Percentiles rank a stretch among this genome's conserved stretches.
Conservation (phyloP, 257 asterid species). For the Scutellaria minor region DNA sequence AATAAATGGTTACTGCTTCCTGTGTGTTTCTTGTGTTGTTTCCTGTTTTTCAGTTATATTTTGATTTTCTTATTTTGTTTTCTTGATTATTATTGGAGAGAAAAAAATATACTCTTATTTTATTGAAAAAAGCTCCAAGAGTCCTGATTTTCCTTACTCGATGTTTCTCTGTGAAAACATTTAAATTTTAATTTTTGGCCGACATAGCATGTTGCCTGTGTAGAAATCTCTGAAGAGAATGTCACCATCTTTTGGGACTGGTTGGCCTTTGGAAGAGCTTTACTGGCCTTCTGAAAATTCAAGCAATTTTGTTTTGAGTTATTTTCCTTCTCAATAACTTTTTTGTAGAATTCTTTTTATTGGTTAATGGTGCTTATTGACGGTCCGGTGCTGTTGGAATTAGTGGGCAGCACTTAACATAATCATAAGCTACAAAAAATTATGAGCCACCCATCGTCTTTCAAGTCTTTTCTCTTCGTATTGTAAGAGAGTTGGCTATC, state of each 20-base stretch:
- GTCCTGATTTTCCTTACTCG: background rate
- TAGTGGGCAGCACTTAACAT: slow-evolving; percentile 14
- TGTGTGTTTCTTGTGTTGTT: slow-evolving; percentile 5
- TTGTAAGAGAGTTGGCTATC: background rate
- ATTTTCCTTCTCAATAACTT: background rate
- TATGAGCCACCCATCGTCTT: background rate
- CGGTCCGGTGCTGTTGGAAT: slow-evolving; percentile 26
- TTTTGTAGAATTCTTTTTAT: background rate
- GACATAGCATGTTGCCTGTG: background rate
- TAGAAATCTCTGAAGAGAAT: background rate
- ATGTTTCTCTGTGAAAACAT: background rate
- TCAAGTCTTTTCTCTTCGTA: background rate
- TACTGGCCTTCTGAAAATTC: background rate
- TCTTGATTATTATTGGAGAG: background rate
- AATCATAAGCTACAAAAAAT: slow-evolving; percentile 17
- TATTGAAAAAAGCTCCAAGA: background rate
- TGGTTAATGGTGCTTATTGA: slow-evolving; percentile 6
- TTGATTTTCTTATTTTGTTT: background rate
- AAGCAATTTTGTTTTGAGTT: background rate
- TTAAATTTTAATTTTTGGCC: too few relatives aligned
- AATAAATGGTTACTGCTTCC: background rate
- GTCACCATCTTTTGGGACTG: background rate
- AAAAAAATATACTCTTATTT: background rate
- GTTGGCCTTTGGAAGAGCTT: background rate
- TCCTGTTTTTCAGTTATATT: background rate